phyloP scores from a whole-genome alignment of 1,284 basidiomycete species.

The Irpex sp. region DNA sequence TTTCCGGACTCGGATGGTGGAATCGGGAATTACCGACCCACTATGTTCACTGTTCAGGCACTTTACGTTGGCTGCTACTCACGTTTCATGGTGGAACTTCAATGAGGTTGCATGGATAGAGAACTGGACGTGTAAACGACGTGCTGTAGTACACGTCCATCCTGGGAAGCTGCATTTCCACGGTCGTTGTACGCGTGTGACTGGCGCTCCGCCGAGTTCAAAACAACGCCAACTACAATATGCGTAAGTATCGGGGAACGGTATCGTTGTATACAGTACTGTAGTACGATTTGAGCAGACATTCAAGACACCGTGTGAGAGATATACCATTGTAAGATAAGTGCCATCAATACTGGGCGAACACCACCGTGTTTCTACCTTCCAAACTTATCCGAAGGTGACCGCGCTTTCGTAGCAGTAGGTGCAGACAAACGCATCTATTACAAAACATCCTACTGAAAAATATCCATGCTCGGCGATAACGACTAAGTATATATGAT shows the following conservation, averaged over 20 bases:
- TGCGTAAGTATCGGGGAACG: no score
- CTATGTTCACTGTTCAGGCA: neutral
- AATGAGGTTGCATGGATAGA: no score
- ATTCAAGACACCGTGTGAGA: neutral
- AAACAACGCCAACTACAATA: no score
- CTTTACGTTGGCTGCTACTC: neutral
- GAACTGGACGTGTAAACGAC: no score
- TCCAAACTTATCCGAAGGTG: neutral
- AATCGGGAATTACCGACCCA: neutral
- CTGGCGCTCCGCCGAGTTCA: no score
- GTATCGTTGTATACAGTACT: no score
- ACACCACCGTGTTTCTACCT: neutral
- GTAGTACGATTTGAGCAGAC: no score
- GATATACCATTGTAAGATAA: neutral
- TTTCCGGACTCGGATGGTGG: neutral
- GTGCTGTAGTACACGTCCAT: neutral
- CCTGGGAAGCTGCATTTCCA: no score
- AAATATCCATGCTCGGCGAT: neutral
- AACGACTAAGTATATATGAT: neutral
- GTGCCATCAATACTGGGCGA: neutral
- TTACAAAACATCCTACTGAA: neutral
- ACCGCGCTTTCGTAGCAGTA: no score
- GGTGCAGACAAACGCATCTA: neutral
- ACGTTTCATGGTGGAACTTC: neutral
- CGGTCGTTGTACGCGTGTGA: no score